A percentile compares a stretch with the other conserved stretches of the same genome.
These are phyloP conservation scores for Zancudomyces culisetae DNA, from an alignment of 371 early-diverging fungal genomes.

Conservation along the genomic window DNA sequence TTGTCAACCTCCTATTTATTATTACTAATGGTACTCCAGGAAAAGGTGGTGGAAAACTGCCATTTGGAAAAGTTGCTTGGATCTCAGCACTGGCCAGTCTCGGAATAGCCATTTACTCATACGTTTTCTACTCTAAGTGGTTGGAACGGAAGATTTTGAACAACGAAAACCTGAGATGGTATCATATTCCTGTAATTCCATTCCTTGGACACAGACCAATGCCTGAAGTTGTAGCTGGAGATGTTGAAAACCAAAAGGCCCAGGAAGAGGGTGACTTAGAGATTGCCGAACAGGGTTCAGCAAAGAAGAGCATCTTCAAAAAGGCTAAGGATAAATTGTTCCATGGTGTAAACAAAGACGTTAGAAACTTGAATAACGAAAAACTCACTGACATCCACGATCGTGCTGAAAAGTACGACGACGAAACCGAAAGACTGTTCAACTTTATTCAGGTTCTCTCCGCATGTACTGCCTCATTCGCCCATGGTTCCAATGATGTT, in stretches of 20 bases:
- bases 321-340: slow-evolving; percentile 10
- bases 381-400: slow-evolving; percentile 33
- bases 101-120: slow-evolving; percentile 29
- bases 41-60: slow-evolving; percentile 19
- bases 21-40: slow-evolving; percentile 50
- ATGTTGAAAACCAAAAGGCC: no score
- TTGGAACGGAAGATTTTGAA: slow-evolving; percentile 36
- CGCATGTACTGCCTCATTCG: slow-evolving; percentile 65
- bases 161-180: slow-evolving; percentile 47
- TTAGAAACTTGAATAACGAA: slow-evolving; percentile 29
- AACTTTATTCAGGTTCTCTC: slow-evolving; percentile 69
- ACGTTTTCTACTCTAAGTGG: slow-evolving; percentile 41
- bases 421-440: slow-evolving; percentile 63
- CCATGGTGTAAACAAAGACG: slow-evolving; percentile 37
- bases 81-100: slow-evolving; percentile 38
- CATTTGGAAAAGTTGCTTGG: slow-evolving; percentile 29
- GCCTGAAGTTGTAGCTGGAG: no score
- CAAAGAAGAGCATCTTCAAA: not conserved
- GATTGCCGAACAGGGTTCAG: no score
- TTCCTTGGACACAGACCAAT: not conserved
- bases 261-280: no score
- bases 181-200: slow-evolving; percentile 24
- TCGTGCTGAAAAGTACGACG: slow-evolving; percentile 45
- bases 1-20: slow-evolving; percentile 49
- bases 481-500: slow-evolving; percentile 82